Evolutionary conservation across 257 asterid genomes (phyloP).

Genomic region (Solanum paucissectum): DNA sequence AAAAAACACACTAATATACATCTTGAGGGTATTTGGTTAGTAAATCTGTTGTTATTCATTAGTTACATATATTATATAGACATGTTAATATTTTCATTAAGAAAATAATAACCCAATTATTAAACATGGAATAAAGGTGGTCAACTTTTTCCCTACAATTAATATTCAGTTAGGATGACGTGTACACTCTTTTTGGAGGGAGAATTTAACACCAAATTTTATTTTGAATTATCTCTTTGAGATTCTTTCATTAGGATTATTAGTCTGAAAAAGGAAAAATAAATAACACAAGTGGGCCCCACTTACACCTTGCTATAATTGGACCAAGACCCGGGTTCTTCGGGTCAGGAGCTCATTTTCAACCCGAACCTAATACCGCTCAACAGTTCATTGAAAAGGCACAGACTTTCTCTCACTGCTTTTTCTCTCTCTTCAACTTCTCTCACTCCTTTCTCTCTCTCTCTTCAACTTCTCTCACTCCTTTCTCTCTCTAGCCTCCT

Average conservation of each 20-base stretch:
- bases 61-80: no score
- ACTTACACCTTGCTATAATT: neutral
- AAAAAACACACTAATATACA: no score
- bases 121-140: neutral
- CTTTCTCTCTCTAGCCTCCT: slow-evolving; percentile 3
- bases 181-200: neutral
- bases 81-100: neutral
- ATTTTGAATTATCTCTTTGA: neutral
- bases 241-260: neutral
- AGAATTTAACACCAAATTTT: neutral
- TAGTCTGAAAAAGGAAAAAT: neutral
- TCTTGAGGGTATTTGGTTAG: no score
- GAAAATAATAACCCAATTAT: neutral
- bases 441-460: slow-evolving; percentile 10
- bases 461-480: slow-evolving; percentile 4
- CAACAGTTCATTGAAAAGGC: slow-evolving; percentile 40
- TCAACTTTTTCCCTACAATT: neutral
- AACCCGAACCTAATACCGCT: slow-evolving; percentile 25
- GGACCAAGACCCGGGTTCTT: neutral
- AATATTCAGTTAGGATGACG: neutral
- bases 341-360: slow-evolving; percentile 16
- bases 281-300: neutral
- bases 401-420: slow-evolving; percentile 14
- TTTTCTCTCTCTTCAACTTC: neutral
- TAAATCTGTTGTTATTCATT: no score